Conservation (phyloP, 768 basidiomycete species). For the Obba rivulosa region DNA sequence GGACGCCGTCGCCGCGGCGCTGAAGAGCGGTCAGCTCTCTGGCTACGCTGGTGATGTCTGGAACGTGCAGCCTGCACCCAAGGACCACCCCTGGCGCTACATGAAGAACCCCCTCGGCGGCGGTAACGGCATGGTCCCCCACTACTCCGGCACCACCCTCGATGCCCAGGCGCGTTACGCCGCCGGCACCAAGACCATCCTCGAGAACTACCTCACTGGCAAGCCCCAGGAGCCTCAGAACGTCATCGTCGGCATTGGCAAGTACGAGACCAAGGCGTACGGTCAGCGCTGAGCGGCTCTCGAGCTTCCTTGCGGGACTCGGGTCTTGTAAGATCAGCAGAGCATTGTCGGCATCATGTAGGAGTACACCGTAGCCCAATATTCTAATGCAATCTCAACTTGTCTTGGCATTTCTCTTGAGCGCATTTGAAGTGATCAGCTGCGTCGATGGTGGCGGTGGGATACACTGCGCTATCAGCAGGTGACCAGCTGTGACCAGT, state of each 20-base stretch:
- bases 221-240: constrained; percentile 73
- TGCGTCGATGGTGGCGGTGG: too few species aligned
- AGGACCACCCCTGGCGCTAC: constrained; percentile 81
- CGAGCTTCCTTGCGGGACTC: background rate
- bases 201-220: constrained; percentile 60
- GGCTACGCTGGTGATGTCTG: constrained; percentile 66
- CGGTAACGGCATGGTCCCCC: constrained; percentile 88
- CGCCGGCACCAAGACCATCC: constrained; percentile 59
- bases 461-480: too few species aligned
- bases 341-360: background rate
- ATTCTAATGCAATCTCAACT: background rate
- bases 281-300: constrained; percentile 13
- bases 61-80: constrained; percentile 84
- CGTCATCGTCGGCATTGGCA: constrained; percentile 63
- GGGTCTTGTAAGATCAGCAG: background rate
- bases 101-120: constrained; percentile 76
- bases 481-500: too few species aligned
- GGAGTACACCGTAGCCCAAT: background rate
- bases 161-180: constrained; percentile 90
- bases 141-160: constrained; percentile 84
- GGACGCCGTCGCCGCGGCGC: constrained; percentile 70
- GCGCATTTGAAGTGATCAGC: too few species aligned
- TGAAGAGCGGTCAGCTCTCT: constrained; percentile 69
- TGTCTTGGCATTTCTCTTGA: too few species aligned
- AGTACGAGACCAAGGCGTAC: constrained; percentile 40